Evolutionary conservation across 306 rosid genomes (phyloP).

Genomic region (Quercus cerris): DNA sequence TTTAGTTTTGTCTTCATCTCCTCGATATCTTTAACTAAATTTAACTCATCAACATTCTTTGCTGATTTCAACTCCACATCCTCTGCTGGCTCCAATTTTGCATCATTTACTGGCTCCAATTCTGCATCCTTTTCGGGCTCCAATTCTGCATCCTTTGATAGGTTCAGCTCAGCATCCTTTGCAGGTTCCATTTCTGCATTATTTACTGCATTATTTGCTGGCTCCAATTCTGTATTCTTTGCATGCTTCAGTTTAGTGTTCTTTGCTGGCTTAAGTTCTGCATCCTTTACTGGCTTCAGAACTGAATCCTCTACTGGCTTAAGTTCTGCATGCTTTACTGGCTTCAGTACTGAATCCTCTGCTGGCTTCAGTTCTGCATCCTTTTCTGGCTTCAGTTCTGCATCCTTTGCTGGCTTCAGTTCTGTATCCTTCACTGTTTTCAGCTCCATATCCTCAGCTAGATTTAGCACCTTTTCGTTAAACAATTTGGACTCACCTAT

Average conservation of each 20-base stretch:
- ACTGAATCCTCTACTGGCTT: slow-evolving; percentile 20
- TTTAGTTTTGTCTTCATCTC: slow-evolving; percentile 72
- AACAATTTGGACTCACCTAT: slow-evolving; percentile 26
- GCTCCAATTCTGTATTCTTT: slow-evolving; percentile 16
- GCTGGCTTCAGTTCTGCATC: background rate
- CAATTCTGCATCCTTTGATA: slow-evolving; percentile 23
- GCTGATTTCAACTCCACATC: slow-evolving; percentile 17
- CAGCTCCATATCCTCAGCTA: slow-evolving; percentile 24
- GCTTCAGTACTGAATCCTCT: background rate
- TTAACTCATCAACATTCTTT: slow-evolving; percentile 36
- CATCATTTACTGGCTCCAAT: slow-evolving; percentile 19
- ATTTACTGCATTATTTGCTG: background rate
- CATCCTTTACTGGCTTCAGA: slow-evolving; percentile 10
- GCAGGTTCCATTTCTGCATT: slow-evolving; percentile 1
- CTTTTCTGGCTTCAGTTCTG: slow-evolving; percentile 1
- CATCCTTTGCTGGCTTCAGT: background rate
- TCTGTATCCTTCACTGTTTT: background rate
- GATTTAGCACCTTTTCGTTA: slow-evolving; percentile 23
- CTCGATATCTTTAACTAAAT: slow-evolving; percentile 59
- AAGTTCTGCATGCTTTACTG: slow-evolving; percentile 3
- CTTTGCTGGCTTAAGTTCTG: slow-evolving; percentile 31
- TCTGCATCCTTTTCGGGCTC: slow-evolving; percentile 25
- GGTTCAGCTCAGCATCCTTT: background rate
- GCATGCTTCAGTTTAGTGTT: slow-evolving; percentile 10
- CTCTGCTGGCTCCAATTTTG: slow-evolving; percentile 18